These are phyloP conservation scores for Esteya vermicola DNA, from an alignment of 2,329 filamentous ascomycete species.

Conservation along the genomic window DNA sequence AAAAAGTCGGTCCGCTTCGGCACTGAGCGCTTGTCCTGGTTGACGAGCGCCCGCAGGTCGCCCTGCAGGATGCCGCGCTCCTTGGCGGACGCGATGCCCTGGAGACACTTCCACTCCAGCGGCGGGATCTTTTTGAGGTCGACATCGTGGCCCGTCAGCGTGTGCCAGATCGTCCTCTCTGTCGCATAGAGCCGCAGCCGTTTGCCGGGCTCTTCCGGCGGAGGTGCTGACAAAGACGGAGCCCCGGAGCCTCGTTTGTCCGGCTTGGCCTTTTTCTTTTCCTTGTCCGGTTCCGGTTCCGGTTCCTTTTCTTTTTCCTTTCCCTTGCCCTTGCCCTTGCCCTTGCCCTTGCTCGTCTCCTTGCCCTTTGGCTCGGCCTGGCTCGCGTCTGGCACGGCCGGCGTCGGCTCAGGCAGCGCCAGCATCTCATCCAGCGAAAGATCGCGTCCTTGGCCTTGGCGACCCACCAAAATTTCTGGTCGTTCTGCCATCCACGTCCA, in stretches of 20 bases:
- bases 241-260: no score
- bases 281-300: no score
- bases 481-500: constrained; percentile 26
- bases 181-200: constrained; percentile 30
- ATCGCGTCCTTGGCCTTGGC: constrained; percentile 19
- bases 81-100: constrained; percentile 41
- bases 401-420: constrained; percentile 19
- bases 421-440: constrained; percentile 25
- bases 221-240: no score
- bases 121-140: constrained; percentile 43
- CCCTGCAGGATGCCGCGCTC: constrained; percentile 44
- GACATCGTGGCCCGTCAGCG: constrained; percentile 42
- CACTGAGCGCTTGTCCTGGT: constrained; percentile 49
- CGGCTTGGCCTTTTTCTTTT: no score
- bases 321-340: not conserved
- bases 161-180: constrained; percentile 44
- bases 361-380: not conserved
- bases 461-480: constrained; percentile 25
- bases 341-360: not conserved
- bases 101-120: constrained; percentile 43
- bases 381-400: not conserved
- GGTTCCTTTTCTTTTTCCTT: no score
- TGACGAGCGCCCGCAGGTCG: constrained; percentile 40
- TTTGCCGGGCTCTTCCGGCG: constrained; percentile 5
- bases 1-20: constrained; percentile 46